These are phyloP conservation scores for Amaranthus cruentus DNA, from an alignment of 148 eudicot species.

Conservation along the genomic window DNA sequence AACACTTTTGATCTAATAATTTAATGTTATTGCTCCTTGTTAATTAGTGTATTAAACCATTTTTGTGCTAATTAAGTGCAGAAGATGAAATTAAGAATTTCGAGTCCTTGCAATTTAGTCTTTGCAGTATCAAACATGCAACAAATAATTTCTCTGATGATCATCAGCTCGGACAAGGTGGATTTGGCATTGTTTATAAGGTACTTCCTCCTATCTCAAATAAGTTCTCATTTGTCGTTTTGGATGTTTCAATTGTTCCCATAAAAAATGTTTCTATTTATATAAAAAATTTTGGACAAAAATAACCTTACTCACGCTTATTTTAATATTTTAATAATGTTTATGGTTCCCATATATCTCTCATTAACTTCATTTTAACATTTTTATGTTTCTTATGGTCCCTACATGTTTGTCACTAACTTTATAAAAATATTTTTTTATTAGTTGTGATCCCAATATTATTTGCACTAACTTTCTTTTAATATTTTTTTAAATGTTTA, in stretches of 20 bases:
- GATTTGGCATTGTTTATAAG: conserved; percentile 31
- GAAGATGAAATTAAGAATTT: conserved; percentile 24
- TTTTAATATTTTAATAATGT: no score
- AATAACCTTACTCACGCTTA: no score
- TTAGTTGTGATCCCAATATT: no score
- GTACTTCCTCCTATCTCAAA: neutral
- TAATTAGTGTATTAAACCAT: neutral
- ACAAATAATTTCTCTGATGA: conserved; percentile 18
- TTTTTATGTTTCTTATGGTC: no score
- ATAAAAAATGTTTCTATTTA: neutral
- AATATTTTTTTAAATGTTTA: no score
- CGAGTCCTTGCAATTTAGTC: conserved; percentile 11
- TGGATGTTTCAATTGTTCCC: neutral
- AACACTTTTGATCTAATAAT: no score
- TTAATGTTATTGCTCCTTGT: neutral
- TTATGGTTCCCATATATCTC: no score
- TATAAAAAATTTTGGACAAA: no score
- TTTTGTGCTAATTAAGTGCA: neutral
- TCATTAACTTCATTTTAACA: no score
- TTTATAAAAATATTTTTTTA: no score
- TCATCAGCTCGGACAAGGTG: conserved; percentile 30
- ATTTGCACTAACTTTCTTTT: no score
- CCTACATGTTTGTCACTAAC: no score
- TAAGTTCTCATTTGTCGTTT: neutral
- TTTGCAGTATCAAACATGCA: conserved; percentile 14